phyloP scores from a whole-genome alignment of 2,329 filamentous ascomycete genomes.

The Albifimbria verrucaria region DNA sequence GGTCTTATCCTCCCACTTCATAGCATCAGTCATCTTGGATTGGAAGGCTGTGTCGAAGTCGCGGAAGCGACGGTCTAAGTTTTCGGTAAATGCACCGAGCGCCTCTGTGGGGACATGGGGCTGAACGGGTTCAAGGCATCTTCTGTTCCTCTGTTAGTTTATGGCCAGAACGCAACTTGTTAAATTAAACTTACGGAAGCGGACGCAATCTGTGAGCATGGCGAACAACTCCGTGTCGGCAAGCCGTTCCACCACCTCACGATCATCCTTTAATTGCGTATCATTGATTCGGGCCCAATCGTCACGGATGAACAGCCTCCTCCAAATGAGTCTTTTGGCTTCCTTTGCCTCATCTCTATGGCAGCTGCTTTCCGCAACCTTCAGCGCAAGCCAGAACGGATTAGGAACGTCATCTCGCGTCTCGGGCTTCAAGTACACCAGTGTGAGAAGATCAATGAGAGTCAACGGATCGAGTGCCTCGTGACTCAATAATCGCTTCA shows the following conservation, averaged over 20 bases:
- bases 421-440: constrained; percentile 54
- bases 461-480: constrained; percentile 64
- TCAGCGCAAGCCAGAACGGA: constrained; percentile 74
- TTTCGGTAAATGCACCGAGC: constrained; percentile 58
- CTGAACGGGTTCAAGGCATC: constrained; percentile 39
- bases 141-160: constrained; percentile 33
- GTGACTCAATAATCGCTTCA: constrained; percentile 69
- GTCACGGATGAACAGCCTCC: constrained; percentile 78
- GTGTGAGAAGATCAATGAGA: constrained; percentile 74
- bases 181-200: constrained; percentile 53
- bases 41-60: constrained; percentile 61
- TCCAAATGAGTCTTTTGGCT: constrained; percentile 70
- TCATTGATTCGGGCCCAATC: constrained; percentile 81
- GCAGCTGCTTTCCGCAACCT: constrained; percentile 53
- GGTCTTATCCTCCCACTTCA: constrained; percentile 67
- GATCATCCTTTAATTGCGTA: constrained; percentile 70
- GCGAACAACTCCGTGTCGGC: constrained; percentile 64
- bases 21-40: constrained; percentile 66
- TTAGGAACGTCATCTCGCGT: constrained; percentile 51
- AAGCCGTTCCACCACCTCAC: constrained; percentile 60
- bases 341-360: constrained; percentile 56
- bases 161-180: background rate
- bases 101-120: constrained; percentile 50
- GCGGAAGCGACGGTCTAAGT: constrained; percentile 58
- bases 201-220: constrained; percentile 62